These are phyloP conservation scores for Xeromyces bisporus DNA, from an alignment of 495 filamentous ascomycete genomes.

Conservation along the genomic window DNA sequence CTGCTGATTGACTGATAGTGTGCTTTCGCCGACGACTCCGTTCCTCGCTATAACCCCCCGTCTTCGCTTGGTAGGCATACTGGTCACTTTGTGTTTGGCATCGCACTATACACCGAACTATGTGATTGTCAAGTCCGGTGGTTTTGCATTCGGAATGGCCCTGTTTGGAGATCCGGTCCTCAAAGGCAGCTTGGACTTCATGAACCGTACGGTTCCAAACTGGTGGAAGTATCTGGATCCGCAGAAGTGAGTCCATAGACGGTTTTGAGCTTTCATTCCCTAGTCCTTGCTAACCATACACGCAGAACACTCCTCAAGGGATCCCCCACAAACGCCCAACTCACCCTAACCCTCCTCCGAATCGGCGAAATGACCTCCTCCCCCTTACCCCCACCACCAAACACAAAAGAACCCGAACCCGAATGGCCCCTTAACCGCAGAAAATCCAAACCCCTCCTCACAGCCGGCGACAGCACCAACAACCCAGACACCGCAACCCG, in stretches of 20 bases:
- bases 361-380: conserved; percentile 72
- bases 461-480: conserved; percentile 33
- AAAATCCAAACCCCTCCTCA: conserved; percentile 11
- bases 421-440: conserved; percentile 18
- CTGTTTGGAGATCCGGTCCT: conserved; percentile 76
- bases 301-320: conserved; percentile 57
- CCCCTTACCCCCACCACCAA: conserved; percentile 65
- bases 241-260: conserved; percentile 36
- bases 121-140: conserved; percentile 51
- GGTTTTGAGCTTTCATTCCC: too few relatives aligned
- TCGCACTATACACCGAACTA: conserved; percentile 53
- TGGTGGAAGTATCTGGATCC: conserved; percentile 63
- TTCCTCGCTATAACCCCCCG: conserved; percentile 49
- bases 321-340: conserved; percentile 77
- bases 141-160: conserved; percentile 47
- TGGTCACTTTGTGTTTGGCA: conserved; percentile 38
- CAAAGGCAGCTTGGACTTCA: conserved; percentile 33
- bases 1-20: conserved; percentile 23
- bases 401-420: conserved; percentile 35
- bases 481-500: conserved; percentile 24
- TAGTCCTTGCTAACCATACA: conserved; percentile 2
- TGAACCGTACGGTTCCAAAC: conserved; percentile 51
- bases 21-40: conserved; percentile 60
- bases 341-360: conserved; percentile 70
- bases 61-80: conserved; percentile 41